Conservation (phyloP, 495 filamentous ascomycete species). For the Xylaria sp. region DNA sequence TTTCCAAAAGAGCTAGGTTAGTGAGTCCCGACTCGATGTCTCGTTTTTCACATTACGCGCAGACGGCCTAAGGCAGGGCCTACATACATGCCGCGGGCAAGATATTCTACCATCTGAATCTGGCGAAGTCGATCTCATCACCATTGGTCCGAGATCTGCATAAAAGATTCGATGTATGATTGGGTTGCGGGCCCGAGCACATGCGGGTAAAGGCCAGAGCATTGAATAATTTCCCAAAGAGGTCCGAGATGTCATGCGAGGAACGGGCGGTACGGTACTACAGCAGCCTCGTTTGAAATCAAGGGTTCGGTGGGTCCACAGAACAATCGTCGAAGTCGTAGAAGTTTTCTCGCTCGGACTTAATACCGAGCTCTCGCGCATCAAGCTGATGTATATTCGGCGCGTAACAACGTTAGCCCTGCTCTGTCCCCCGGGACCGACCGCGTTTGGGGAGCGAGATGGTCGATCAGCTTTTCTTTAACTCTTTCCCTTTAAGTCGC, state of each 20-base stretch:
- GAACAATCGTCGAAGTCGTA: slow-evolving; percentile 51
- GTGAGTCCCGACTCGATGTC: slow-evolving; percentile 2
- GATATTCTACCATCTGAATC: background rate
- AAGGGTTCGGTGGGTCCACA: slow-evolving; percentile 39
- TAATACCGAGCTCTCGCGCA: background rate
- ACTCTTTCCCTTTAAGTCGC: slow-evolving; percentile 8
- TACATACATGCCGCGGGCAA: background rate
- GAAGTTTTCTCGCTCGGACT: slow-evolving; percentile 35
- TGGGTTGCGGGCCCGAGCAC: slow-evolving; percentile 39
- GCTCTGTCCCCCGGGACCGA: background rate
- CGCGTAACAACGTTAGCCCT: background rate
- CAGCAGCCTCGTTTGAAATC: slow-evolving; percentile 33
- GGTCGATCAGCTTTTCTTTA: slow-evolving; percentile 3
- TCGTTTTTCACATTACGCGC: slow-evolving; percentile 1
- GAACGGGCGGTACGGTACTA: slow-evolving; percentile 35
- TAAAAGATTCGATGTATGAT: slow-evolving; percentile 50
- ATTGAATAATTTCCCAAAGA: slow-evolving; percentile 56
- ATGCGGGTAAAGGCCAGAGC: slow-evolving; percentile 46
- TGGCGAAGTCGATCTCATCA: slow-evolving; percentile 45
- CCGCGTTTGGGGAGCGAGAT: background rate
- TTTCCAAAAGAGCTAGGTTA: slow-evolving; percentile 1
- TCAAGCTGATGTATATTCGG: background rate
- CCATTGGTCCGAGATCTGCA: slow-evolving; percentile 51
- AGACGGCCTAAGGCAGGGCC: background rate
- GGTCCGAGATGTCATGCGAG: slow-evolving; percentile 50